Conservation (phyloP, 129 eudicot genomes). For the Chrysanthemum makinoi region DNA sequence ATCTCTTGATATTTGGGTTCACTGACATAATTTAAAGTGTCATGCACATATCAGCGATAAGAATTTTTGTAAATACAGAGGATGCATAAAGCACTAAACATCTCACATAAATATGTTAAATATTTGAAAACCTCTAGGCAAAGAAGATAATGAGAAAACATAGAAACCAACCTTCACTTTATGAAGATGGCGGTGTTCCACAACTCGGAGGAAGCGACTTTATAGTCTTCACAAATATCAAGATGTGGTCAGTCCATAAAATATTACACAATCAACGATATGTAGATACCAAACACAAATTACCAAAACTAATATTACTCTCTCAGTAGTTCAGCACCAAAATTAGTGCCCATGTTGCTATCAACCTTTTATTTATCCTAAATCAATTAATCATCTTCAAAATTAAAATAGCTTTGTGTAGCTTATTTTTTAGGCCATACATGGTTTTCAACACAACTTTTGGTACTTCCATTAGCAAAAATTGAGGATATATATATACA, state of each 20-base stretch:
- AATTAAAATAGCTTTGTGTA: no score
- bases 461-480: no score
- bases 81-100: not conserved
- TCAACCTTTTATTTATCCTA: no score
- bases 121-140: no score
- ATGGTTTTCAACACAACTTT: no score
- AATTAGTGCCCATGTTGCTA: no score
- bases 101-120: not conserved
- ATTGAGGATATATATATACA: no score
- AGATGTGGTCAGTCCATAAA: not conserved
- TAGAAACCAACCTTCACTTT: constrained; percentile 77
- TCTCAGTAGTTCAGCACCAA: no score
- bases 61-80: constrained; percentile 10
- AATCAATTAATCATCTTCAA: no score
- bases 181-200: constrained; percentile 96
- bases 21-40: constrained; percentile 37
- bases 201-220: constrained; percentile 98
- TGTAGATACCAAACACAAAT: not conserved
- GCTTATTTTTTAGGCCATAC: no score
- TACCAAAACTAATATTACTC: no score
- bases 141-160: not conserved
- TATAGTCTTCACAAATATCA: constrained; percentile 59
- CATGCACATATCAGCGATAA: constrained; percentile 14
- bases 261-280: not conserved
- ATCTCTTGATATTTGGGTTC: constrained; percentile 99